Conservation (phyloP, 2,329 filamentous ascomycete genomes). For the Neonectria ditissima region DNA sequence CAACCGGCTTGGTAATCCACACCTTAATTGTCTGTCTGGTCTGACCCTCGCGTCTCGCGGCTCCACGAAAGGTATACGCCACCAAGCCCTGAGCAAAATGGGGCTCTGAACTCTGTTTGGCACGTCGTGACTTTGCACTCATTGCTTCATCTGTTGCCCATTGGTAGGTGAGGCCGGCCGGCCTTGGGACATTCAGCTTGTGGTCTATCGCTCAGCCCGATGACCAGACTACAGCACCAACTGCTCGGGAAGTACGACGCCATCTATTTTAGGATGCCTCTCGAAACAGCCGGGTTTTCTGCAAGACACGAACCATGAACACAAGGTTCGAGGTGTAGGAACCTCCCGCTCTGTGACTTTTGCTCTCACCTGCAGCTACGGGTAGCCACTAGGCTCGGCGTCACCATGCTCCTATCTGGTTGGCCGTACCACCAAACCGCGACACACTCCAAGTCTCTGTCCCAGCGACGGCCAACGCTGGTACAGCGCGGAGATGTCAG, state of each 20-base stretch:
- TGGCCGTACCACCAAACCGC: neutral
- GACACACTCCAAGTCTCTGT: neutral
- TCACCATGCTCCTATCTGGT: neutral
- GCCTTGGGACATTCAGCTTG: too few relatives aligned
- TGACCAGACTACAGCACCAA: neutral
- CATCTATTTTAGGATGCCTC: too few relatives aligned
- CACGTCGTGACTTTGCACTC: neutral
- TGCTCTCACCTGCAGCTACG: neutral
- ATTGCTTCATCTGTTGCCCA: neutral
- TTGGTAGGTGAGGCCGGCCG: too few relatives aligned
- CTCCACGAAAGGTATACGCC: neutral
- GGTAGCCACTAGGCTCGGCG: neutral
- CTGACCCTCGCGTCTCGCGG: neutral
- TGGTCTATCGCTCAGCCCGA: neutral
- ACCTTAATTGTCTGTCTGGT: neutral
- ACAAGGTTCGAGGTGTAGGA: neutral
- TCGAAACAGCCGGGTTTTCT: neutral
- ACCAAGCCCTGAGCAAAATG: neutral
- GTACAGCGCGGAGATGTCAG: neutral
- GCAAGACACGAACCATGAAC: neutral
- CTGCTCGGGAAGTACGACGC: too few relatives aligned
- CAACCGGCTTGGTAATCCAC: neutral
- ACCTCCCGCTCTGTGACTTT: neutral
- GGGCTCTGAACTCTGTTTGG: neutral
- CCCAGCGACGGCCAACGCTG: neutral